A percentile compares a stretch with the other conserved stretches of the same genome.
These are phyloP conservation scores for Sporothrix brunneoviolacea DNA, from an alignment of 2,329 filamentous ascomycete species.

Conservation along the genomic window DNA sequence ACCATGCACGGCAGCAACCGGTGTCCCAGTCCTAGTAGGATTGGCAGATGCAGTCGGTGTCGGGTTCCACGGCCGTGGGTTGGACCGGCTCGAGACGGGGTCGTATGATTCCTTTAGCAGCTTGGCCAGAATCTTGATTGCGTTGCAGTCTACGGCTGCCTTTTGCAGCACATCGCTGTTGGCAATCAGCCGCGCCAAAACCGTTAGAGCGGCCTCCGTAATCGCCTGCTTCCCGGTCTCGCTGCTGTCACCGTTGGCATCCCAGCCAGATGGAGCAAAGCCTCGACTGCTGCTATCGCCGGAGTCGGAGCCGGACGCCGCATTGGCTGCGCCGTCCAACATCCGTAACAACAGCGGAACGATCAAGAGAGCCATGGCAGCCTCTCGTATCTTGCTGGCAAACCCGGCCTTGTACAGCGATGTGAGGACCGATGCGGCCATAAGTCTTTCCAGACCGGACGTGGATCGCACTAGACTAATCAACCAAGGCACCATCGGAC, in stretches of 20 bases:
- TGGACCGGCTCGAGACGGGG: conserved; percentile 30
- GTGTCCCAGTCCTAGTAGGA: not conserved
- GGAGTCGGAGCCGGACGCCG: conserved; percentile 23
- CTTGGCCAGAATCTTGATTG: conserved; percentile 39
- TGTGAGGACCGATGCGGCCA: conserved; percentile 63
- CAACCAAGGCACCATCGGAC: conserved; percentile 66
- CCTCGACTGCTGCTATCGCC: not conserved
- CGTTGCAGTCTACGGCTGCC: conserved; percentile 63
- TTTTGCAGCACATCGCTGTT: conserved; percentile 76
- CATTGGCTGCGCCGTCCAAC: conserved; percentile 29
- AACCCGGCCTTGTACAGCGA: conserved; percentile 63
- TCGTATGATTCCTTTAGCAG: conserved; percentile 47
- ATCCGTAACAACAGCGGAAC: conserved; percentile 64
- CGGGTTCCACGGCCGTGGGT: conserved; percentile 32
- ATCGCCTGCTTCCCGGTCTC: conserved; percentile 43
- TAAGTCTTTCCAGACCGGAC: conserved; percentile 53
- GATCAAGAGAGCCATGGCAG: conserved; percentile 58
- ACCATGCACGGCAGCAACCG: conserved; percentile 9
- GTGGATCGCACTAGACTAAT: conserved; percentile 56
- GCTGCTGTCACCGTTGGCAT: conserved; percentile 30
- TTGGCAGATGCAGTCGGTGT: conserved; percentile 18
- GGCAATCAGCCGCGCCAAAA: conserved; percentile 71
- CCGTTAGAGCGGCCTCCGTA: conserved; percentile 63
- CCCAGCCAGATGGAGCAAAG: conserved; percentile 12
- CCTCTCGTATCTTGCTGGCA: conserved; percentile 56